Conservation (phyloP, 2,329 filamentous ascomycete genomes). For the Aphanoascus verrucosus region DNA sequence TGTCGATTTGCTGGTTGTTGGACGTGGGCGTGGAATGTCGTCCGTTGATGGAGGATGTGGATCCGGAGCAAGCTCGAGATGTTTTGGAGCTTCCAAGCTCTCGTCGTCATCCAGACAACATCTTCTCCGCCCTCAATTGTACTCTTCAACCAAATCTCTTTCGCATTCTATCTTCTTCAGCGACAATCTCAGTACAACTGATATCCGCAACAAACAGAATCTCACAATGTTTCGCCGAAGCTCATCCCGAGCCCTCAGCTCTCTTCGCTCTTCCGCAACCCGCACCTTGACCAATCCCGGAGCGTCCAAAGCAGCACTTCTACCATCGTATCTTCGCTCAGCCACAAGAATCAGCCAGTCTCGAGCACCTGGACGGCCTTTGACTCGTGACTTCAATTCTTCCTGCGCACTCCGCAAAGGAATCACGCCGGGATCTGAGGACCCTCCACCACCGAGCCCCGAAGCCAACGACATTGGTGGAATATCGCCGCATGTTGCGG, state of each 20-base stretch:
- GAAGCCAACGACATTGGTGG: conserved; percentile 36
- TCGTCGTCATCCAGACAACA: not conserved
- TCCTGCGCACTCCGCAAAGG: conserved; percentile 36
- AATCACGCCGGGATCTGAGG: conserved; percentile 49
- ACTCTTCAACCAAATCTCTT: not conserved
- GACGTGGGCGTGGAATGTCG: too few species aligned
- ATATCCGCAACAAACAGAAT: not conserved
- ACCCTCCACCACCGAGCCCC: conserved; percentile 39
- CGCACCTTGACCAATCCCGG: conserved; percentile 15
- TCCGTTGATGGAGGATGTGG: too few species aligned
- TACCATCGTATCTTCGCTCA: conserved; percentile 10
- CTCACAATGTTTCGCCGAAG: conserved; percentile 35
- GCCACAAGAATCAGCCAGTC: not conserved
- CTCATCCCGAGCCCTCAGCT: conserved; percentile 32
- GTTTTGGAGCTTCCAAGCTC: not conserved
- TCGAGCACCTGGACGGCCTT: not conserved
- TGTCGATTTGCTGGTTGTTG: too few species aligned
- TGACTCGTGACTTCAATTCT: conserved; percentile 26
- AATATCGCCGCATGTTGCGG: conserved; percentile 33
- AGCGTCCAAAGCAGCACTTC: conserved; percentile 6
- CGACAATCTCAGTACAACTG: not conserved
- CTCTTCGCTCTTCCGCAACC: conserved; percentile 19
- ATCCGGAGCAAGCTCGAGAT: not conserved
- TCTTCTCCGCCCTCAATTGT: not conserved
- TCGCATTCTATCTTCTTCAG: not conserved